These are phyloP conservation scores for Protea cynaroides DNA, from an alignment of 164 flowering plant species.

Conservation along the genomic window DNA sequence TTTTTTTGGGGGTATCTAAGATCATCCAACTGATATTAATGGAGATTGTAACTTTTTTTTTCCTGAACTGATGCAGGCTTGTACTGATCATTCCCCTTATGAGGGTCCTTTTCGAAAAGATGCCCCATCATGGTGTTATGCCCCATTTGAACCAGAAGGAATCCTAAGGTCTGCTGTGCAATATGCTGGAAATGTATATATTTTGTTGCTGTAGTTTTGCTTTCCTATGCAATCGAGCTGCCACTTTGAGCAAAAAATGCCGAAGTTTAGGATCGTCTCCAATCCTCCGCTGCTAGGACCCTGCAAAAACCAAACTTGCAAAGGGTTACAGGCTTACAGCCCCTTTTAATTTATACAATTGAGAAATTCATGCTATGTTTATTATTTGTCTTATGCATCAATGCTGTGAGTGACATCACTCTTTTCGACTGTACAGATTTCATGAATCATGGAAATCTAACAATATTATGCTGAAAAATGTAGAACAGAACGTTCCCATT, in stretches of 20 bases:
- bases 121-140: conserved; percentile 90
- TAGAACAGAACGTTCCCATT: neutral
- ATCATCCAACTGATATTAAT: conserved; percentile 1
- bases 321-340: too few relatives aligned
- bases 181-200: neutral
- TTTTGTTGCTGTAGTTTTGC: neutral
- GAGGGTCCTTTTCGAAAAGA: conserved; percentile 56
- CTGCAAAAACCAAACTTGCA: too few relatives aligned
- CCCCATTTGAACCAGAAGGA: conserved; percentile 97
- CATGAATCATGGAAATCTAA: neutral
- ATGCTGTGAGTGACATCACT: neutral
- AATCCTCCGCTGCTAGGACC: too few relatives aligned
- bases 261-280: too few relatives aligned
- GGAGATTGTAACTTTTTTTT: conserved; percentile 9
- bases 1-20: neutral
- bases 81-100: conserved; percentile 66
- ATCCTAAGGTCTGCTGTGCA: conserved; percentile 48
- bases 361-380: neutral
- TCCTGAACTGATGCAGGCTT: conserved; percentile 48
- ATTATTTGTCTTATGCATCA: neutral
- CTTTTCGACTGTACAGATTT: neutral
- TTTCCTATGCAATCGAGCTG: neutral
- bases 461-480: neutral
- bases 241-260: too few relatives aligned
- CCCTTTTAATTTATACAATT: too few relatives aligned